Conservation (phyloP, 225 moss, liverwort and hornwort genomes). For the Antitrichia curtipendula region DNA sequence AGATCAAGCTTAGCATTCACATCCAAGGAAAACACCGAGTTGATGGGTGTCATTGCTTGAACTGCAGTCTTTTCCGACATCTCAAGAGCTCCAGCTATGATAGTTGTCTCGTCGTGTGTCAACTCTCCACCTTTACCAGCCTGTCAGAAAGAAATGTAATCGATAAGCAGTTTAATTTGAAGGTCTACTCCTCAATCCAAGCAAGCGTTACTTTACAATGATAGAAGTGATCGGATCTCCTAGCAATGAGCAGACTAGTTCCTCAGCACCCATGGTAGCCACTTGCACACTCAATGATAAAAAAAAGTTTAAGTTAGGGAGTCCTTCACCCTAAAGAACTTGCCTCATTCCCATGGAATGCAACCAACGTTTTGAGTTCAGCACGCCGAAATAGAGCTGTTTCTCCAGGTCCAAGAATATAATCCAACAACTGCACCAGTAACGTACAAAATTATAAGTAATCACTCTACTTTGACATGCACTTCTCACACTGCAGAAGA, state of each 20-base stretch:
- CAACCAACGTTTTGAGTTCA: slow-evolving; percentile 72
- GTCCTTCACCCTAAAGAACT: no score
- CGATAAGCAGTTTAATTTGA: neutral
- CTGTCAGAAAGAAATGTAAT: slow-evolving; percentile 5
- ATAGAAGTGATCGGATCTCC: neutral
- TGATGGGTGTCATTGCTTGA: slow-evolving; percentile 81
- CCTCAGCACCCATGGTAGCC: neutral
- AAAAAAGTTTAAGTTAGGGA: no score
- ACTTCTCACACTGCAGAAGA: neutral
- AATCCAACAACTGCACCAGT: slow-evolving; percentile 48
- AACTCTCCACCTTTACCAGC: slow-evolving; percentile 87
- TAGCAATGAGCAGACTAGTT: neutral
- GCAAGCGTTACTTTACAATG: neutral
- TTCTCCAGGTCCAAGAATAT: slow-evolving; percentile 51
- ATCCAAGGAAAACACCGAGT: slow-evolving; percentile 63
- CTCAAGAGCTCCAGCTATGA: slow-evolving; percentile 80
- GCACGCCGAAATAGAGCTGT: slow-evolving; percentile 65
- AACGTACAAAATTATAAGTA: neutral
- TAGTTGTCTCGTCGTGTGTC: slow-evolving; percentile 76
- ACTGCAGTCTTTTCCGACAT: slow-evolving; percentile 68
- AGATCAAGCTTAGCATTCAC: slow-evolving; percentile 78
- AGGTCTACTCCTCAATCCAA: neutral
- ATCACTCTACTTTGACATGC: neutral
- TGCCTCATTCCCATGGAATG: slow-evolving; percentile 75
- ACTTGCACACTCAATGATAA: no score